Evolutionary conservation across 148 eudicot genomes (phyloP), one percentile per base, ranked within the genome.

Genomic region (Cornus controversa): DNA sequence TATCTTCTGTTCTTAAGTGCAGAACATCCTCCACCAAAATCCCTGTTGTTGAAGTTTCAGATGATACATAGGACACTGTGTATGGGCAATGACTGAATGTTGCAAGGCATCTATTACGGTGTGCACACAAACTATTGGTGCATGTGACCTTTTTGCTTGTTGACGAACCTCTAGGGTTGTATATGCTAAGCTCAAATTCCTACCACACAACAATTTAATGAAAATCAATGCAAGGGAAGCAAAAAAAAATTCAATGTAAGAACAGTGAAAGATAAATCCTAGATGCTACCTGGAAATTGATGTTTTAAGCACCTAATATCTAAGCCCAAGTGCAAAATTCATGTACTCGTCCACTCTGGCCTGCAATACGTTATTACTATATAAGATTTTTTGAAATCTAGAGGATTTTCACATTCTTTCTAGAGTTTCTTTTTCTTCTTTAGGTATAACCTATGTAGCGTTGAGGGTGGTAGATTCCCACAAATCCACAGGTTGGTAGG

Each of bases 11-110:
- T 63, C 79, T 84, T 79, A 93, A 85, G 79, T 91, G 95, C 62
- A 93, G 88, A 79, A 91, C 82, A 87, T 91, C 98, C 85, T 93
- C 93, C 85, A 93, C 75, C 78, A 94, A 85, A 74, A 92, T 82
- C 78, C 98, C 98, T 50, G 98, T 91, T 62, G 98, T 91, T 71
- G 98, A 92, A 75, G 98, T 94, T 84, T 91, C 93, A 66, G 97
- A 90, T 73, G 97, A 92, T 79, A 94, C 89, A 83, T 94, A 94
- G 5, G 98, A 94, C 27, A 94, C 92, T 23, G 80, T 80, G 67
- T 94, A 94, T 67, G 97, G 98, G 86, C 98, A 94, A 29, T 82
- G 83, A 62, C 73, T 79, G 60, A 80, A 75, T 71, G 84, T 58
- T 77, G 82, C 87, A 50, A 77, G 47, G 85, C 98, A 93, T 67